Evolutionary conservation across 2,329 filamentous ascomycete genomes (phyloP).

Genomic region (Esteya vermicola): DNA sequence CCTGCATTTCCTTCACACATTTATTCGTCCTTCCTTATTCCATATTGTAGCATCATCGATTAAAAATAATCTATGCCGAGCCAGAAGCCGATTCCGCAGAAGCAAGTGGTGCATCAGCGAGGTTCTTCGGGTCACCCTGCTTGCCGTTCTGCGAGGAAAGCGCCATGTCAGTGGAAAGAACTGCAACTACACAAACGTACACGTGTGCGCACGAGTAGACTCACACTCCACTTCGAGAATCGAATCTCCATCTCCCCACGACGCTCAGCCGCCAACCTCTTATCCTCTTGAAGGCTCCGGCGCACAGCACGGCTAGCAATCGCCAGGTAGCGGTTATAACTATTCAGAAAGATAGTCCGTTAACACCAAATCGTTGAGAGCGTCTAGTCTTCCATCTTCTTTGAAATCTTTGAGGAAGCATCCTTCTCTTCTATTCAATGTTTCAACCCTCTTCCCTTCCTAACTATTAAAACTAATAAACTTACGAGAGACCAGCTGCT

Average conservation of each 20-base stretch:
- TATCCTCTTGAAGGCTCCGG: slow-evolving; percentile 91
- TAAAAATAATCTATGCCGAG: slow-evolving; percentile 10
- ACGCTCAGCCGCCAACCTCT: slow-evolving; percentile 75
- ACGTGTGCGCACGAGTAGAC: too few relatives aligned
- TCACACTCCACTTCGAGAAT: slow-evolving; percentile 92
- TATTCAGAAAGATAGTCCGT: slow-evolving; percentile 29
- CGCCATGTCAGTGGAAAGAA: slow-evolving; percentile 2
- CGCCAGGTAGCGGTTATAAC: slow-evolving; percentile 99
- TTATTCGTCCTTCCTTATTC: too few relatives aligned
- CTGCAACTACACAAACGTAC: too few relatives aligned
- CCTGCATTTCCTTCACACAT: too few relatives aligned
- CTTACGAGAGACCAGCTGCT: slow-evolving; percentile 91
- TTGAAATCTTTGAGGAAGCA: too few relatives aligned
- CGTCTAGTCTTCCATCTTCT: too few relatives aligned
- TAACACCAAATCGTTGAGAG: too few relatives aligned
- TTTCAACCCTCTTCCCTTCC: slow-evolving; percentile 1
- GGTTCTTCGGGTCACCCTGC: slow-evolving; percentile 70
- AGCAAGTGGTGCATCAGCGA: slow-evolving; percentile 41
- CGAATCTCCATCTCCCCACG: slow-evolving; percentile 79
- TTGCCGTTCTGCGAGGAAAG: slow-evolving; percentile 65
- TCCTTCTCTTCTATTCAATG: too few relatives aligned
- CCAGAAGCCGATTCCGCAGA: slow-evolving; percentile 17
- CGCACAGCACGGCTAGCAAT: slow-evolving; percentile 90
- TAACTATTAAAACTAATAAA: too few relatives aligned
- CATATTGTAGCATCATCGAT: too few relatives aligned